Conservation (phyloP, 176 grass and related monocot genomes). For the Leersia perrieri region DNA sequence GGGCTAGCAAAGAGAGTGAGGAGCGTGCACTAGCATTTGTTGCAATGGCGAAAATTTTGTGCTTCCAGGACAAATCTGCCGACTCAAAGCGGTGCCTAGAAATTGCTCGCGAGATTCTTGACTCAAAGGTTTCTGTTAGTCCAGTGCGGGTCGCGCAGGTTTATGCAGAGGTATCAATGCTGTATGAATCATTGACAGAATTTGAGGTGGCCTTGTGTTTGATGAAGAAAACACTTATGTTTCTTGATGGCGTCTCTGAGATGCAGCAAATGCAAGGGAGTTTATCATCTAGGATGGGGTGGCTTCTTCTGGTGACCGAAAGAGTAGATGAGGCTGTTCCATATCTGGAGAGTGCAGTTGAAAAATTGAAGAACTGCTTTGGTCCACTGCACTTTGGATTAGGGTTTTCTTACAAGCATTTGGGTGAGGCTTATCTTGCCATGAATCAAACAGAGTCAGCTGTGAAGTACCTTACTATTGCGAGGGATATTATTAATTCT, state of each 20-base stretch:
- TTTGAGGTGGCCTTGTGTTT: conserved; percentile 64
- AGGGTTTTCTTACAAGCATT: conserved; percentile 79
- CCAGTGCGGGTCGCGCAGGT: conserved; percentile 27
- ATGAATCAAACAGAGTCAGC: conserved; percentile 36
- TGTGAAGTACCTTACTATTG: conserved; percentile 42
- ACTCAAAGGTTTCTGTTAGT: conserved; percentile 35
- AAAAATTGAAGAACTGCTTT: conserved; percentile 69
- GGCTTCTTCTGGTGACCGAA: conserved; percentile 58
- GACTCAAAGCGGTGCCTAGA: conserved; percentile 68
- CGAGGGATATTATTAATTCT: conserved; percentile 59
- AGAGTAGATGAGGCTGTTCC: conserved; percentile 55
- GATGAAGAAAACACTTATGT: conserved; percentile 61
- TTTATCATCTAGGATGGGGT: conserved; percentile 62
- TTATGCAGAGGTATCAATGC: conserved; percentile 60
- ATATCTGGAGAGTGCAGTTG: conserved; percentile 64
- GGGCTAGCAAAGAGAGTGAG: conserved; percentile 56
- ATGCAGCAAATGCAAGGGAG: conserved; percentile 63
- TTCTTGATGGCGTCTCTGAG: conserved; percentile 43
- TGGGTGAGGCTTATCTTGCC: conserved; percentile 57
- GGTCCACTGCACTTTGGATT: conserved; percentile 59
- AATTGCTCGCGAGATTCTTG: conserved; percentile 65
- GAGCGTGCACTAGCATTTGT: conserved; percentile 54
- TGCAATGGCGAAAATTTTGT: conserved; percentile 55
- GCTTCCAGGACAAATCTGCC: conserved; percentile 41
- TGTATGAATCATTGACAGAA: conserved; percentile 60